Percentiles rank a stretch among this genome's conserved stretches.
These are phyloP conservation scores for Citrus reticulata DNA, from an alignment of 345 rosid genomes.

Conservation along the genomic window DNA sequence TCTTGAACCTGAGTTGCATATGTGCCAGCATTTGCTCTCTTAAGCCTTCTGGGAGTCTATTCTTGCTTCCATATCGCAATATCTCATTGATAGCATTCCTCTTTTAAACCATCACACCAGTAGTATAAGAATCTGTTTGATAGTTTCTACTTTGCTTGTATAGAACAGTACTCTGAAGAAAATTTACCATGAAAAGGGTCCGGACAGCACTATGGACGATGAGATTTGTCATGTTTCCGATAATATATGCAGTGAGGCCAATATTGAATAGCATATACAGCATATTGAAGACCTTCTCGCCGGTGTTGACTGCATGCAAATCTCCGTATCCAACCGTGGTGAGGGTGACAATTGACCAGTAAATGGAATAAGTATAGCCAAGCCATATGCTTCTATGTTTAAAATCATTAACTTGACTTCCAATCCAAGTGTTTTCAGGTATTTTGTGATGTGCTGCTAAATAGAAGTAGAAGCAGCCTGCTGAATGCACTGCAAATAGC, in stretches of 20 bases:
- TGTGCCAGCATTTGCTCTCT: conserved; percentile 92
- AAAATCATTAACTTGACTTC: conserved; percentile 47
- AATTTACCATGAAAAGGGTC: conserved; percentile 67
- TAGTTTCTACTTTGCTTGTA: neutral
- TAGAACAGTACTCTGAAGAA: neutral
- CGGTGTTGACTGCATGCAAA: conserved; percentile 61
- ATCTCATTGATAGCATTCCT: conserved; percentile 77
- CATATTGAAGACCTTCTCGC: conserved; percentile 75
- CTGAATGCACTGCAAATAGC: conserved; percentile 70
- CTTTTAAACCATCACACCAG: conserved; percentile 33
- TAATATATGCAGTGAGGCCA: conserved; percentile 79
- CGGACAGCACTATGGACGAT: conserved; percentile 67
- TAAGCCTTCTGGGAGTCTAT: conserved; percentile 73
- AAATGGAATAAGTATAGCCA: conserved; percentile 86
- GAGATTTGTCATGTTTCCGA: conserved; percentile 94
- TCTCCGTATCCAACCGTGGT: conserved; percentile 94
- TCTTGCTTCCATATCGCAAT: conserved; percentile 73
- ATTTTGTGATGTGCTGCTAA: conserved; percentile 51
- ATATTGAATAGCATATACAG: conserved; percentile 88
- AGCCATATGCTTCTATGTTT: conserved; percentile 68
- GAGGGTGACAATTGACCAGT: conserved; percentile 93
- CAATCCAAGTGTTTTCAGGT: conserved; percentile 67
- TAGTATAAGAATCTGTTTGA: neutral
- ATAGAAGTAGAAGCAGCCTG: conserved; percentile 83
- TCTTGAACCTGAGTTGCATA: conserved; percentile 89